These are phyloP conservation scores for Pythium diclinum DNA, from an alignment of 352 stramenopile genomes.

Conservation along the genomic window DNA sequence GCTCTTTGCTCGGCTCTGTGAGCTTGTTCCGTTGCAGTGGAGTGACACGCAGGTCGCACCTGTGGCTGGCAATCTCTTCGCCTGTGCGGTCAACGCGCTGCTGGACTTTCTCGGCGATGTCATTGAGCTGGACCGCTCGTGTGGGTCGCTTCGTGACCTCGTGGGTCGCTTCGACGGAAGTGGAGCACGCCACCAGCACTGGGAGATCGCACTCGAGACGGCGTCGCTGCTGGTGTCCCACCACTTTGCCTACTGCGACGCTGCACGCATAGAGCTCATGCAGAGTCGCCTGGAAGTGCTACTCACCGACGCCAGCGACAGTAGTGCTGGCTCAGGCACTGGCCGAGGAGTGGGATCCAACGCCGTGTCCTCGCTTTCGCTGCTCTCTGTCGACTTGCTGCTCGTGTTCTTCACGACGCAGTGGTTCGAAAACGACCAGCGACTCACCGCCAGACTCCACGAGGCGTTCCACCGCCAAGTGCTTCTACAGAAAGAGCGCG, in stretches of 20 bases:
- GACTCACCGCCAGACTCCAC: slow-evolving; percentile 40
- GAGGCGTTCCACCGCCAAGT: slow-evolving; percentile 43
- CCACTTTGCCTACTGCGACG: slow-evolving; percentile 40
- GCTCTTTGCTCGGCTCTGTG: slow-evolving; percentile 55
- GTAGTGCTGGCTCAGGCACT: background rate
- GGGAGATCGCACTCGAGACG: slow-evolving; percentile 33
- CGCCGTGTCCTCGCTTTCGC: background rate
- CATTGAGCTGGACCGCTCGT: slow-evolving; percentile 48
- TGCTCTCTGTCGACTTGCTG: slow-evolving; percentile 42
- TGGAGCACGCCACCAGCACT: slow-evolving; percentile 21
- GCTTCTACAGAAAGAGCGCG: slow-evolving; percentile 1
- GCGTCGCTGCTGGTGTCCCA: slow-evolving; percentile 35
- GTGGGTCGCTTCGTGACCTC: slow-evolving; percentile 35
- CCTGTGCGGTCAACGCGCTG: slow-evolving; percentile 40
- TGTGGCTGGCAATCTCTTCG: slow-evolving; percentile 38
- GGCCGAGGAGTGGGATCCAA: no score
- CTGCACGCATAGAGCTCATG: slow-evolving; percentile 8
- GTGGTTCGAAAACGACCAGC: slow-evolving; percentile 49
- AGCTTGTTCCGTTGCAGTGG: slow-evolving; percentile 49
- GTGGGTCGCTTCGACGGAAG: slow-evolving; percentile 13
- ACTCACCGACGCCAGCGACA: background rate
- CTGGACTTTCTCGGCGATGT: slow-evolving; percentile 64
- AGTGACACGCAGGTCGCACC: background rate
- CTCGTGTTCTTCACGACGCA: slow-evolving; percentile 42
- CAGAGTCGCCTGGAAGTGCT: background rate